Base-by-base conservation (phyloP, 2,329 filamentous ascomycete genomes). In the Colletotrichum sp. region DNA sequence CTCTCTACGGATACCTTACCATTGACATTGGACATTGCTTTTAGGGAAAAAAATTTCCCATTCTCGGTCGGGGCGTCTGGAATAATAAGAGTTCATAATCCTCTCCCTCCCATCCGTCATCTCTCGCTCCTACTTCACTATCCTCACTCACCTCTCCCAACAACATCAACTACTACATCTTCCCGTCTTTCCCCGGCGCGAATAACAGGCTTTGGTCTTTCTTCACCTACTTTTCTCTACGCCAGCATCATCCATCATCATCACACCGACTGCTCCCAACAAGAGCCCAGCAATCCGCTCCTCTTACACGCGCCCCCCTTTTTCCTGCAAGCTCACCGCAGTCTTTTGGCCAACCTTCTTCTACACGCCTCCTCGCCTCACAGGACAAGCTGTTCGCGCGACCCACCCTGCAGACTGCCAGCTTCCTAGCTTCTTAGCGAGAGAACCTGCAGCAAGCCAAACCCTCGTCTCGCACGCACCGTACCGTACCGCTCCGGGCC, bases 41-140 rank as follows among this genome's bases (percentile, higher is more conserved):
- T 61, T 28, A 63, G 39, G 52, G 36, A 12, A 75, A 75, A 75
- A 75, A 75, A 75, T 75, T 75, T 75, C 73, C 73, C 73, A 68
- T 75, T 60, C 69, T 75, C 73, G 69, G 69, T 73, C 73, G 64
- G 63, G 68, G 69, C 70, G 63, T 73, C n/a, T 68, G 63, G 36
- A 44, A 44, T 44, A 68, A 75, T 68, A 75, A 75, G 70, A 75
- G 52, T 75, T 75, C 72, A 73, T 73, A 68, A 68, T 67, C 73
- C 70, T 72, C 73, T 75, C 73, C 73, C 70, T 75, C 73, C 69
- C 73, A 59, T 72, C 73, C 70, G 57, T 59, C 64, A 34, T 60
- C 32, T 68, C 22, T 22, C 55, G 44, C 39, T 72, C 57, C 55
- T 32, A 73, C 66, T 68, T 44, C 48, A 27, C 44, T 68, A 68